Evolutionary conservation across 768 basidiomycete genomes (phyloP), one percentile per base, ranked within the genome.

Genomic region (Myochromella boudieri): DNA sequence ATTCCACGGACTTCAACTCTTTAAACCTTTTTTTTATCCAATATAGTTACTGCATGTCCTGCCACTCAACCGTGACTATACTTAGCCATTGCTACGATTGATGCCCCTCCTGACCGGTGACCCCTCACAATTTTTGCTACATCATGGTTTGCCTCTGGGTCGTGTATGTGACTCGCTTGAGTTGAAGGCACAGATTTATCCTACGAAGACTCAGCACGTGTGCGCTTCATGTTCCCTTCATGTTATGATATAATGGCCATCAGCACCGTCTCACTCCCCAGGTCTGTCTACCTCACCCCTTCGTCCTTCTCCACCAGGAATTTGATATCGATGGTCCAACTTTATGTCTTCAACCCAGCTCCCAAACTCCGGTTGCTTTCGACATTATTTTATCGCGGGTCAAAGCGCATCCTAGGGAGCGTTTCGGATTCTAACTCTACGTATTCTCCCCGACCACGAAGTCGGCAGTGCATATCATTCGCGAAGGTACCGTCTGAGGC

Each of bases 151-250:
- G 27, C 40, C 34, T 33, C 22, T 10, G 27, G 28, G 12, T 31
- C 29, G 11, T 21, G 27, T n/a, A 42, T 21, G 28, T 42, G 27
- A 31, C 27, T 42, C 33, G n/a, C n/a, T n/a, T n/a, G n/a, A n/a
- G n/a, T n/a, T n/a, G n/a, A n/a, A n/a, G n/a, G n/a, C n/a, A n/a
- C 15, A 14, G 34, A 22, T 34, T 39, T 14, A 22, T 38, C 48
- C 51, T 54, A 47, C 44, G 42, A 33, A n/a, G n/a, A n/a, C n/a
- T n/a, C n/a, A n/a, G n/a, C 69, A 69, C 69, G 69, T 70, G 69
- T 57, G 53, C 59, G 49, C 64, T 61, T 68, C 68, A 68, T 70
- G 68, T 64, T 55, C 53, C 59, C 58, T 62, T 57, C 56, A 59
- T 60, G 56, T 51, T 51, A 37, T 42, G 48, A 49, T 62, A 56